Evolutionary conservation across 1,284 basidiomycete genomes (phyloP), one percentile per base, ranked within the genome.

Genomic region (Pyrrhoderma noxium): DNA sequence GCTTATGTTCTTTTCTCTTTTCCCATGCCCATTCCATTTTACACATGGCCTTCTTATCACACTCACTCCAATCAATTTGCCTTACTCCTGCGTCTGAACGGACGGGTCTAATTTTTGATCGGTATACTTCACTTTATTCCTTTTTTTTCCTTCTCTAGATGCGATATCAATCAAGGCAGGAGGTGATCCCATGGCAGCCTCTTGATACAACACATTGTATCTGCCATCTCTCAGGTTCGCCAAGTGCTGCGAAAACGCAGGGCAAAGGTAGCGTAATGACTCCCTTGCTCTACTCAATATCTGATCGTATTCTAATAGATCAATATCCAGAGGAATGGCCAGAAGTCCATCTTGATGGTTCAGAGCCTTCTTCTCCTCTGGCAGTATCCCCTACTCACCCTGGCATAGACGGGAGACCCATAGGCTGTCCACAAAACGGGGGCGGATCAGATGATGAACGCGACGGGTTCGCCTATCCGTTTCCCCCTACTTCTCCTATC

Each of bases 101-200:
- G n/a, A n/a, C n/a, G n/a, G n/a, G n/a, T n/a, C 27, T 35, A 47
- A 13, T 23, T 31, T n/a, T 2, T 39, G 14, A 37, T 40, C 7
- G 7, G 38, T 18, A 5, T 7, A 16, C 38, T 40, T 40, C 38
- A 40, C n/a, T 18, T 40, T 40, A 31, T 5, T 40, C 7, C 5
- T 40, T 40, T 7, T n/a, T n/a, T 7, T 5, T 5, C 14, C 38
- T 41, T 31, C 27, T 5, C 5, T 42, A 55, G 53, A 51, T 55
- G 49, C 49, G 49, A 5, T 35, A 22, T 21, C 53, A 55, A 43
- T 51, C 45, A 31, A 44, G 53, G 13, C 53, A 55, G 39, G 49
- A 55, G 36, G 53, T 55, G 5, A 48, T 55, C 8, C 53, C 53
- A 23, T 55, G 53, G 53, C 53, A 55, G 22, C 45, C 49, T 19